phyloP scores from a whole-genome alignment of 2,329 filamentous ascomycete genomes.

The Penicillium sp. region DNA sequence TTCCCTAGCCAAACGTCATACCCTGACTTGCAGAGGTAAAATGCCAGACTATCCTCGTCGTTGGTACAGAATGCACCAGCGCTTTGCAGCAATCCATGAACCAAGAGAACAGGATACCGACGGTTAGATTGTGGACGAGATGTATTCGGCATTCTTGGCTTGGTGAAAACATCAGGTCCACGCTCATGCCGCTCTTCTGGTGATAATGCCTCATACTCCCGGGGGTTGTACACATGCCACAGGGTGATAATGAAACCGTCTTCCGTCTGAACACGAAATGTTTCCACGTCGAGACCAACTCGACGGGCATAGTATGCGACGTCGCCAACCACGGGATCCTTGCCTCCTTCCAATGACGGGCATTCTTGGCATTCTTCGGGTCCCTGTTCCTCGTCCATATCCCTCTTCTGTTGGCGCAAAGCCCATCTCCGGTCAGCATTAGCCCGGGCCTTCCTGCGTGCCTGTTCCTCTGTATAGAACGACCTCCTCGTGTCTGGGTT shows the following conservation, averaged over 20 bases:
- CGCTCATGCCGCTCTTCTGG: constrained; percentile 45
- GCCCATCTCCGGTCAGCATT: constrained; percentile 64
- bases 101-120: constrained; percentile 74
- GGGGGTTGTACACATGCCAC: constrained; percentile 86
- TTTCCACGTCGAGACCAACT: constrained; percentile 82
- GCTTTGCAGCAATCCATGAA: constrained; percentile 85
- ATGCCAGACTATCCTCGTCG: constrained; percentile 84
- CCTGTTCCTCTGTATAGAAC: constrained; percentile 71
- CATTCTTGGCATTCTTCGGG: constrained; percentile 62
- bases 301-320: constrained; percentile 81
- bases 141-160: constrained; percentile 31
- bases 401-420: constrained; percentile 39
- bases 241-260: constrained; percentile 88
- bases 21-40: constrained; percentile 86
- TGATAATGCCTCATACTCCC: constrained; percentile 62
- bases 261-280: constrained; percentile 82
- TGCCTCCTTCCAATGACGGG: constrained; percentile 73
- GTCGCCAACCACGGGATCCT: constrained; percentile 74
- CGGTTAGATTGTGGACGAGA: constrained; percentile 23
- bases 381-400: constrained; percentile 40
- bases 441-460: constrained; percentile 56
- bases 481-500: constrained; percentile 62
- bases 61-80: constrained; percentile 86
- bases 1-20: constrained; percentile 97
- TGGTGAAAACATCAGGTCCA: constrained; percentile 62